Evolutionary conservation across 1,284 basidiomycete species (phyloP).

Genomic region (Vanrija pseudolonga): DNA sequence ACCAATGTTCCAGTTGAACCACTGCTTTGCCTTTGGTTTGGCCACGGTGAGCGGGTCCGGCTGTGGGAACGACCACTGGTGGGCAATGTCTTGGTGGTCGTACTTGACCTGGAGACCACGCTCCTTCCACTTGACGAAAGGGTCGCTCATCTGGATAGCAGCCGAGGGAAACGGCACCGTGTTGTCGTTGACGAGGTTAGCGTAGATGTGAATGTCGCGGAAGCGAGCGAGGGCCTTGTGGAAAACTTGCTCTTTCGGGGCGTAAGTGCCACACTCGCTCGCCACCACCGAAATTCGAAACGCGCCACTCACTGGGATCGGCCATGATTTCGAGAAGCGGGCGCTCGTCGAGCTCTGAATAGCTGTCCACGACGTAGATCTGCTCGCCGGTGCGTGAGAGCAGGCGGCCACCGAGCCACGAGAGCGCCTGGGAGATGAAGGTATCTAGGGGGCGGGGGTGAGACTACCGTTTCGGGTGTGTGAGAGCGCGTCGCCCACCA

Average conservation of each 20-base stretch:
- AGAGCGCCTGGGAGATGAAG: slow-evolving; percentile 59
- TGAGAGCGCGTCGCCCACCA: background rate
- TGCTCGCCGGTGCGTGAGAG: slow-evolving; percentile 82
- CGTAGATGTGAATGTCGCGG: slow-evolving; percentile 70
- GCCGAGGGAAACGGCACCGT: slow-evolving; percentile 81
- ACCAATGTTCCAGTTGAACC: slow-evolving; percentile 26
- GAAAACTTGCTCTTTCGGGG: slow-evolving; percentile 63
- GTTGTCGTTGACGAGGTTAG: slow-evolving; percentile 72
- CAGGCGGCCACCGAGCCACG: slow-evolving; percentile 64
- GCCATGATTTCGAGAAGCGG: slow-evolving; percentile 79
- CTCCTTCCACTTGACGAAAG: slow-evolving; percentile 59
- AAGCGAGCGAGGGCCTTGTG: slow-evolving; percentile 70
- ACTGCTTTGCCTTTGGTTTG: slow-evolving; percentile 11
- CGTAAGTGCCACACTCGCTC: background rate
- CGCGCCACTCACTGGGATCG: slow-evolving; percentile 62
- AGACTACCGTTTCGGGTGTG: too few species aligned
- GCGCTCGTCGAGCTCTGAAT: slow-evolving; percentile 61
- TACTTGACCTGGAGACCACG: slow-evolving; percentile 64
- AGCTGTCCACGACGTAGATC: slow-evolving; percentile 70
- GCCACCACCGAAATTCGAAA: too few species aligned
- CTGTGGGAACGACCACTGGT: slow-evolving; percentile 3
- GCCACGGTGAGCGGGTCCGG: background rate
- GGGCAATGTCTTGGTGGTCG: slow-evolving; percentile 26
- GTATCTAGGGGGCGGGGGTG: slow-evolving; percentile 37
- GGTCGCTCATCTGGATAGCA: slow-evolving; percentile 66